Evolutionary conservation across 192 early-diverging fungal genomes (phyloP), one percentile per base, ranked within the genome.

Genomic region (Coemansia sp.): DNA sequence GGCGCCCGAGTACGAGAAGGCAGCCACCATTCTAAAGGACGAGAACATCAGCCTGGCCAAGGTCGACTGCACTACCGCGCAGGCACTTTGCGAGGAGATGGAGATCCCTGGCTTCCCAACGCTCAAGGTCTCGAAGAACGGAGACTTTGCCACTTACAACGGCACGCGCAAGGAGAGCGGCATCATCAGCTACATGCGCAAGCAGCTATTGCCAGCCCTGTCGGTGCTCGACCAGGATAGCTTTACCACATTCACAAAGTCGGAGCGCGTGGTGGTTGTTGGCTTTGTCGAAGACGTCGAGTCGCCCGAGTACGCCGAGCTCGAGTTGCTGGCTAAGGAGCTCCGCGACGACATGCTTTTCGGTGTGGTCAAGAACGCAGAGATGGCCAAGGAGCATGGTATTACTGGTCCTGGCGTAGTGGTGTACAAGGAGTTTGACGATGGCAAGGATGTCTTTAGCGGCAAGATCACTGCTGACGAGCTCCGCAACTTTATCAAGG

Each of bases 51-150:
- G 86, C 48, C 68, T 99, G 57, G 96, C 94, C 83, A 97, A 99
- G 87, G 94, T 99, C 41, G 96, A 99, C 80, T 99, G 97, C 86
- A 97, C 95, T 12, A 91, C 88, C 44, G 92, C 95, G 67, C 84
- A 87, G 39, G 89, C 90, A 10, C 76, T 95, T 31, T 99, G 97
- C 81, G 85, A 89, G 58, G 88, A 94, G 69, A 85, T 92, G 62
- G 87, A 89, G 39, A 85, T 99, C 46, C 77, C 88, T 66, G 97
- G 95, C 45, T 98, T 95, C 90, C 95, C 95, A 19, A 95, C 95
- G 11, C 79, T 97, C 70, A 98, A 96, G 85, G 84, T 98, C 44
- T 94, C 95, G 85, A 84, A 80, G 82, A 76, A 79, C 45, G 95
- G 94, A 74, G 73, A 70, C 38, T 44, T 85, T 32, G 63, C 87